Conservation (phyloP, 1,139 yeast genomes). For the Yueomyces sp. region DNA sequence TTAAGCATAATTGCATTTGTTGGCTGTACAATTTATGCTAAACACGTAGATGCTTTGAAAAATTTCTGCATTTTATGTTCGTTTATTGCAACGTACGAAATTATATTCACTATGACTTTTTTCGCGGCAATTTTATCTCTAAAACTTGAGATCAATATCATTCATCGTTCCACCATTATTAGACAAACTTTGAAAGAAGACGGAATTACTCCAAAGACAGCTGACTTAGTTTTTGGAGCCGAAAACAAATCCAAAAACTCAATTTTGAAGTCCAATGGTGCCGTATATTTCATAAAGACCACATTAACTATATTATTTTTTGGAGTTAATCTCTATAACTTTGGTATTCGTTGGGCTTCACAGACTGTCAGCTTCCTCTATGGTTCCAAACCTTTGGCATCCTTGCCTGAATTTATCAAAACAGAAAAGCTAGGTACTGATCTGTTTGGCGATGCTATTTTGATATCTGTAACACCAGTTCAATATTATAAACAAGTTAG, state of each 20-base stretch:
- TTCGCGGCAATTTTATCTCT: conserved; percentile 76
- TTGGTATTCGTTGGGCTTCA: conserved; percentile 59
- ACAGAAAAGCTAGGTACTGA: conserved; percentile 1
- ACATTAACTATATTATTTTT: conserved; percentile 57
- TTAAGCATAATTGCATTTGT: conserved; percentile 65
- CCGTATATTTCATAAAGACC: conserved; percentile 51
- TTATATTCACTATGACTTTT: conserved; percentile 67
- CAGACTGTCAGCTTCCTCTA: conserved; percentile 32
- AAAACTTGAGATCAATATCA: conserved; percentile 81
- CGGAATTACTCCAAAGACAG: conserved; percentile 70
- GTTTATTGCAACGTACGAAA: conserved; percentile 60
- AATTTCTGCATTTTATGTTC: conserved; percentile 77
- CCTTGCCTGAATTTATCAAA: conserved; percentile 16
- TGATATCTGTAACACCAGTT: conserved; percentile 58
- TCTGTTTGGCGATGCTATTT: conserved; percentile 23
- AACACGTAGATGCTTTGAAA: conserved; percentile 59
- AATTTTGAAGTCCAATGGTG: conserved; percentile 23
- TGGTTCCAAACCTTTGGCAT: conserved; percentile 10
- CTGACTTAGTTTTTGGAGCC: conserved; percentile 51
- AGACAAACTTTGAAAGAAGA: conserved; percentile 86
- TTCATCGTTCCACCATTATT: conserved; percentile 72
- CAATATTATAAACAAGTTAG: conserved; percentile 62
- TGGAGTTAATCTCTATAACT: conserved; percentile 62
- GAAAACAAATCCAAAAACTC: conserved; percentile 23
- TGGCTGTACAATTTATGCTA: conserved; percentile 57